These are phyloP conservation scores for Achlya hypogyna DNA, from an alignment of 352 stramenopile genomes.

Conservation along the genomic window DNA sequence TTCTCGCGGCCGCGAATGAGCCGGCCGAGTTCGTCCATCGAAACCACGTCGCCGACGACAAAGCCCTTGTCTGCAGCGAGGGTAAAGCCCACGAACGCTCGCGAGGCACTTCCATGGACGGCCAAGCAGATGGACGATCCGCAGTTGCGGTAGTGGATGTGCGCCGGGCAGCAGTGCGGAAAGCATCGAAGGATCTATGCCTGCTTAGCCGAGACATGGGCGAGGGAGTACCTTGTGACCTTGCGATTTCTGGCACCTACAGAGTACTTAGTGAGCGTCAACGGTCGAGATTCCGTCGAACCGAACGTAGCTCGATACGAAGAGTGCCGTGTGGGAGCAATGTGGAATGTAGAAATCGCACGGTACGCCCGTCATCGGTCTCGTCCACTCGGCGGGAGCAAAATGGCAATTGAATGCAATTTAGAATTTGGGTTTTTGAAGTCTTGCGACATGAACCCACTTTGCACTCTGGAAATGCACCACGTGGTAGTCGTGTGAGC, in stretches of 20 bases:
- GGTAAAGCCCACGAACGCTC: not conserved
- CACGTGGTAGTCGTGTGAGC: too few species aligned
- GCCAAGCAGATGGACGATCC: constrained; percentile 10
- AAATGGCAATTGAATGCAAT: too few species aligned
- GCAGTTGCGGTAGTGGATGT: constrained; percentile 43
- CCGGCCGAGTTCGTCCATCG: not conserved
- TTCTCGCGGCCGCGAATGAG: not conserved
- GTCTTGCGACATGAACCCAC: too few species aligned
- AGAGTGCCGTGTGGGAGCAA: constrained; percentile 7
- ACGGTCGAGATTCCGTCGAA: not conserved
- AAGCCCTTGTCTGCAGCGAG: not conserved
- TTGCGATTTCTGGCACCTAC: constrained; percentile 19
- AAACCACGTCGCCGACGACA: not conserved
- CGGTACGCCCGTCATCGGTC: not conserved
- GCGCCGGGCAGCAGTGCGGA: constrained; percentile 42
- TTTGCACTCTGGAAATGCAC: too few species aligned
- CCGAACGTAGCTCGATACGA: constrained; percentile 12
- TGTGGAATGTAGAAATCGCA: constrained; percentile 14
- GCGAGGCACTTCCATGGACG: not conserved
- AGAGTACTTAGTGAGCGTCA: too few species aligned
- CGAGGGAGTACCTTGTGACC: constrained; percentile 27
- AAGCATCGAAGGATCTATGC: constrained; percentile 45
- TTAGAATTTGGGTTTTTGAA: too few species aligned
- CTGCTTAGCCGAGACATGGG: not conserved
- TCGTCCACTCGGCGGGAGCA: too few species aligned